Base-by-base conservation (phyloP, 768 basidiomycete species). In the Naganishia vaughanmartiniae region DNA sequence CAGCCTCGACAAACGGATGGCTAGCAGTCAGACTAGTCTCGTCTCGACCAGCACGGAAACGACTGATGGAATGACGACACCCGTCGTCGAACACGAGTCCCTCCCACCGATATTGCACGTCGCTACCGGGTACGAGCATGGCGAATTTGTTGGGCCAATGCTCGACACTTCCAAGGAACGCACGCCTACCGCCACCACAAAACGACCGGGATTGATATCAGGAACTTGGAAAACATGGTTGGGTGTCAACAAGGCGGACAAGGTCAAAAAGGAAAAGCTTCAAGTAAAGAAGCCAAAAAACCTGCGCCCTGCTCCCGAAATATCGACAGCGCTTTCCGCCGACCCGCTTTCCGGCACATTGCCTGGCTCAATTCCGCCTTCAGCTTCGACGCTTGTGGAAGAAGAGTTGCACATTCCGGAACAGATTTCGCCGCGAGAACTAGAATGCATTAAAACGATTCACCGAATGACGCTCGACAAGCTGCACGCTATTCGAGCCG, bases 401-500 rank as follows among this genome's bases (percentile, higher is more conserved):
- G 57, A 58, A 36, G 57, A 58, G 57, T 36, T 58, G n/a, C 57
- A 58, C 31, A 36, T 58, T 17, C 34, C 57, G 11, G 34, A 33
- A 34, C 30, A 58, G 34, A 34, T 36, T 14, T 58, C 57, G 6
- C 19, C 57, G 31, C 12, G 57, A 36, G 57, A 58, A 34, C 24
- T 36, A 6, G 57, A 58, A 14, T 58, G 57, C 24, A 36, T 58
- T 15, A 58, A 58, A 24, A 36, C 57, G 21, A 58, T 58, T 36
- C 57, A 58, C 24, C 57, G 57, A 36, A 58, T 58, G 33, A 58
- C 57, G n/a, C 31, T 58, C 21, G 57, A 58, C 57, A 58, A 58
- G 34, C 34, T 58, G 31, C 57, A 58, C n/a, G 57, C 57, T 24
- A 58, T 58, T 24, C 57, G 57, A 58, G 57, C 57, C 24, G 57